These are phyloP conservation scores for Talaromyces sp. DNA, from an alignment of 2,329 filamentous ascomycete genomes.

Conservation along the genomic window DNA sequence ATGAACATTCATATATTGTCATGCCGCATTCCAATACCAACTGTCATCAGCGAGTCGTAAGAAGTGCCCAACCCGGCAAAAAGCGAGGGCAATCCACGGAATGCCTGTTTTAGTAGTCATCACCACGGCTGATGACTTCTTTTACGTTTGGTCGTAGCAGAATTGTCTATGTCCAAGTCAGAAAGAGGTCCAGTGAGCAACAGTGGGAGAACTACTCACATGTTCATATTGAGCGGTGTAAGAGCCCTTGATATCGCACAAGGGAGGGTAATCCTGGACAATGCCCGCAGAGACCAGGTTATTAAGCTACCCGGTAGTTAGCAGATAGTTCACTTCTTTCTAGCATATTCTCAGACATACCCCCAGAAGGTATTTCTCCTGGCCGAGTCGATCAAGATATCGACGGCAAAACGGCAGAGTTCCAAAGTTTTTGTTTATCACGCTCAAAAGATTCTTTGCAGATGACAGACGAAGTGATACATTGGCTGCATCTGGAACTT, in stretches of 20 bases:
- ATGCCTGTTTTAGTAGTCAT: constrained; percentile 64
- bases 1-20: background rate
- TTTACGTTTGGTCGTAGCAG: constrained; percentile 75
- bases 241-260: constrained; percentile 88
- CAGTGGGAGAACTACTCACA: constrained; percentile 58
- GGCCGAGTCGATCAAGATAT: constrained; percentile 87
- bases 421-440: constrained; percentile 95
- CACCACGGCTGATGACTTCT: constrained; percentile 80
- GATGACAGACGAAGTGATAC: constrained; percentile 73
- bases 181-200: background rate
- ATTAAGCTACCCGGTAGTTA: constrained; percentile 61
- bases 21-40: background rate
- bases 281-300: constrained; percentile 77
- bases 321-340: constrained; percentile 8
- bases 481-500: constrained; percentile 66
- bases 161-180: constrained; percentile 55
- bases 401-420: constrained; percentile 86
- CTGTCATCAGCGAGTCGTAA: background rate
- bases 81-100: background rate
- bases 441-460: constrained; percentile 77
- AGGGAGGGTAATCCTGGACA: constrained; percentile 83
- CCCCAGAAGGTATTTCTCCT: constrained; percentile 89
- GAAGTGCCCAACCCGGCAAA: background rate
- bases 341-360: constrained; percentile 48
- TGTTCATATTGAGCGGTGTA: constrained; percentile 95